Evolutionary conservation across 495 filamentous ascomycete genomes (phyloP).

Genomic region (Mycothermus thermophilus): DNA sequence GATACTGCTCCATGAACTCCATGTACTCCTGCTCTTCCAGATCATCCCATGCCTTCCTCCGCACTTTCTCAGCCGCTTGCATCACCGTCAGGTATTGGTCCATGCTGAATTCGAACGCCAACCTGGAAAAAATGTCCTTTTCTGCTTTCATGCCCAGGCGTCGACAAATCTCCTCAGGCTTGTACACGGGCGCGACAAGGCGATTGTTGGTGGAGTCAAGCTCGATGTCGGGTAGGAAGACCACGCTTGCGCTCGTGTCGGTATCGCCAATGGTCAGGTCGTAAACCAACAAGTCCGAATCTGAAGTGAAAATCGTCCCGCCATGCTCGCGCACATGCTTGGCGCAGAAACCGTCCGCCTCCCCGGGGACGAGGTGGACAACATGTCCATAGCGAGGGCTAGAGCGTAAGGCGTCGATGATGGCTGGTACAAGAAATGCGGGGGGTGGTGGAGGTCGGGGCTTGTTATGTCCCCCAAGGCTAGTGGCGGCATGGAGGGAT

Average conservation of each 20-base stretch:
- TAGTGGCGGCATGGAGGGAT: too few species aligned
- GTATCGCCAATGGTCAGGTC: constrained; percentile 44
- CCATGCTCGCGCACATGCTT: constrained; percentile 35
- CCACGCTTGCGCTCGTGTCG: constrained; percentile 31
- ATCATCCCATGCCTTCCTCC: constrained; percentile 8
- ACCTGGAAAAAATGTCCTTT: constrained; percentile 11
- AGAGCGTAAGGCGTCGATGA: constrained; percentile 45
- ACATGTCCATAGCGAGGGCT: constrained; percentile 32
- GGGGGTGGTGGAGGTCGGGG: constrained; percentile 37
- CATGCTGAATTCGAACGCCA: constrained; percentile 29
- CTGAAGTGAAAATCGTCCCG: constrained; percentile 46
- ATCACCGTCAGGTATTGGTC: constrained; percentile 20
- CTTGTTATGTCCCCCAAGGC: constrained; percentile 5
- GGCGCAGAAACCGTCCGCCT: constrained; percentile 60
- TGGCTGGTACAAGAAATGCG: constrained; percentile 52
- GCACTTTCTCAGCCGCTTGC: constrained; percentile 17
- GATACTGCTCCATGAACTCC: constrained; percentile 34
- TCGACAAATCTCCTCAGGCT: constrained; percentile 22
- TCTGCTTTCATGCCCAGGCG: constrained; percentile 20
- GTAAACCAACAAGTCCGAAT: constrained; percentile 63
- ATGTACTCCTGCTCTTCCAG: constrained; percentile 16
- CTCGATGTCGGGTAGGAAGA: constrained; percentile 43
- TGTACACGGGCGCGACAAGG: constrained; percentile 27
- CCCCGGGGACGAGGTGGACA: constrained; percentile 47
- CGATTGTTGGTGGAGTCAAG: not conserved